A percentile compares a stretch with the other conserved stretches of the same genome.
Evolutionary conservation across 805 yeast genomes (phyloP).

Genomic region (Kluyveromyces nonfermentans): DNA sequence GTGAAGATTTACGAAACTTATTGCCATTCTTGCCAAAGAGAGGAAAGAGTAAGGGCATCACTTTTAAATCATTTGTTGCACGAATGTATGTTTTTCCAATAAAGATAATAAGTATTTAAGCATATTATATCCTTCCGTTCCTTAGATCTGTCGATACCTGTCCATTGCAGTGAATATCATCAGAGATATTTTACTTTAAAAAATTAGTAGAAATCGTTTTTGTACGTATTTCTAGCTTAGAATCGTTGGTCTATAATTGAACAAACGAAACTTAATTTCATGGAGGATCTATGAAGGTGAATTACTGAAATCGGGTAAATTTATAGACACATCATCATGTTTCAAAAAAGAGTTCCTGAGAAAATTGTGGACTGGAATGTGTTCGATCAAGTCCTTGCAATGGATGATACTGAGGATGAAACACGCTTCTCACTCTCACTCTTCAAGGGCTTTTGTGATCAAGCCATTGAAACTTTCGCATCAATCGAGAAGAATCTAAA

Average conservation of each 20-base stretch:
- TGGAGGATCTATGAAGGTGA: not conserved
- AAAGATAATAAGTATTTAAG: too few relatives aligned
- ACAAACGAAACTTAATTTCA: not conserved
- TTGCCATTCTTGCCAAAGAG: too few relatives aligned
- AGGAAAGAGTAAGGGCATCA: too few relatives aligned
- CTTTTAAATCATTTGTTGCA: too few relatives aligned
- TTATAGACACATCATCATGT: not conserved
- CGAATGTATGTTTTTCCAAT: too few relatives aligned
- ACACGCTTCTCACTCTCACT: slow-evolving; percentile 78
- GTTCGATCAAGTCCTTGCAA: slow-evolving; percentile 75
- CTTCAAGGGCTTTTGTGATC: slow-evolving; percentile 79
- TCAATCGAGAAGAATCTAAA: slow-evolving; percentile 47
- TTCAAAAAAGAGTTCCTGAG: slow-evolving; percentile 20
- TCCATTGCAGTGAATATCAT: too few relatives aligned
- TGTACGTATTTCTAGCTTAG: not conserved
- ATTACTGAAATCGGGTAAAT: not conserved
- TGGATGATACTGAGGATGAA: slow-evolving; percentile 80
- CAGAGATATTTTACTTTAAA: too few relatives aligned
- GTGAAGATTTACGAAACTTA: too few relatives aligned
- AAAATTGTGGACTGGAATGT: slow-evolving; percentile 84
- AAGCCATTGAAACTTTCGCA: slow-evolving; percentile 70
- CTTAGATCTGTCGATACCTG: too few relatives aligned
- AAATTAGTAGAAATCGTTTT: too few relatives aligned
- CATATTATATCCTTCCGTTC: too few relatives aligned
- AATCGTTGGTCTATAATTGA: not conserved